Percentiles rank a stretch among this genome's conserved stretches.
These are phyloP conservation scores for Lablab purpureus DNA, from an alignment of 306 rosid genomes.

Conservation along the genomic window DNA sequence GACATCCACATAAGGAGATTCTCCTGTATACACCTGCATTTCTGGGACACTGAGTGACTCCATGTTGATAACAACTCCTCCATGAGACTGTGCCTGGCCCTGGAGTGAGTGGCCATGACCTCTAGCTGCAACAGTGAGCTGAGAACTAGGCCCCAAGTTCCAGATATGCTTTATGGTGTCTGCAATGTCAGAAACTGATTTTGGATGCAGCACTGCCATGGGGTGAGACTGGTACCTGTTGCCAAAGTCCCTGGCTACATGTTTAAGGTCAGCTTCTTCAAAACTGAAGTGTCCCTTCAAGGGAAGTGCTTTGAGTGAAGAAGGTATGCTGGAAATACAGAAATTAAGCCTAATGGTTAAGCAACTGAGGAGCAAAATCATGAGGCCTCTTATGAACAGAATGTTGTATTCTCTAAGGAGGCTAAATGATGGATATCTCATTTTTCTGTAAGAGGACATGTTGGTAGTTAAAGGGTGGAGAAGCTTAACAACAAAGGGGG, in stretches of 20 bases:
- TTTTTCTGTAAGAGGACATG: constrained; percentile 39
- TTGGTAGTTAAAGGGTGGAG: constrained; percentile 58
- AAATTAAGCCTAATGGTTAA: constrained; percentile 60
- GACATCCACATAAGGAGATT: constrained; percentile 77
- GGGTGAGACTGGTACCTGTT: constrained; percentile 79
- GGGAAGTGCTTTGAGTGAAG: constrained; percentile 67
- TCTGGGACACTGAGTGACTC: constrained; percentile 64
- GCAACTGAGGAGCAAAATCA: constrained; percentile 67
- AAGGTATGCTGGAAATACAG: constrained; percentile 58
- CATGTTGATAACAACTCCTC: constrained; percentile 90
- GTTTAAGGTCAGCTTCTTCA: constrained; percentile 65
- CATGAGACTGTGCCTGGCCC: constrained; percentile 91
- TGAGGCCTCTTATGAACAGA: constrained; percentile 56
- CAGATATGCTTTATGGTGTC: constrained; percentile 71
- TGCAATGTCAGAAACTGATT: constrained; percentile 81
- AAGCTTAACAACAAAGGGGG: constrained; percentile 26
- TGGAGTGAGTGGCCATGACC: constrained; percentile 98
- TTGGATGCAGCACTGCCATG: constrained; percentile 81
- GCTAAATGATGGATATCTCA: constrained; percentile 56
- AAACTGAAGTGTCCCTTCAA: constrained; percentile 79
- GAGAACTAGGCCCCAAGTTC: constrained; percentile 75
- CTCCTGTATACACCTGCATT: constrained; percentile 67
- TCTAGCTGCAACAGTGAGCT: constrained; percentile 88
- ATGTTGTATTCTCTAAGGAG: constrained; percentile 55
- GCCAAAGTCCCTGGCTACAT: constrained; percentile 87